A percentile compares a stretch with the other conserved stretches of the same genome.
phyloP scores from a whole-genome alignment of 2,329 filamentous ascomycete genomes.

The Xylariomycetidae sp. region DNA sequence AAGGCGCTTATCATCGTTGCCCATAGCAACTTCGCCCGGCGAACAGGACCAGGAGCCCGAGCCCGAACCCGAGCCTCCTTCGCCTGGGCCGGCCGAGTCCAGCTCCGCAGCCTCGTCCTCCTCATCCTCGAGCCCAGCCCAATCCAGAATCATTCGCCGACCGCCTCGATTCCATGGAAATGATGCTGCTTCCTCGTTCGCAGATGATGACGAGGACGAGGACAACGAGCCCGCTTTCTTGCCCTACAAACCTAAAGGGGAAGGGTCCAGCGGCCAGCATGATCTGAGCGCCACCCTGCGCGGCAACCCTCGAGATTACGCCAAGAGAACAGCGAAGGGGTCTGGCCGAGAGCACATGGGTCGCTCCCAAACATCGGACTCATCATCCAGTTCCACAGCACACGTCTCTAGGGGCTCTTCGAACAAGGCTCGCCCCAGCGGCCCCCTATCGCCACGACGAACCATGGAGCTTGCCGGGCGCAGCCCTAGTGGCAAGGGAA shows the following conservation, averaged over 20 bases:
- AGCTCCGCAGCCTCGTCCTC: slow-evolving; percentile 27
- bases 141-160: slow-evolving; percentile 57
- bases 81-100: slow-evolving; percentile 39
- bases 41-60: too few species aligned
- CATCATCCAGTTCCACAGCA: slow-evolving; percentile 52
- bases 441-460: slow-evolving; percentile 54
- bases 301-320: slow-evolving; percentile 35
- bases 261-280: slow-evolving; percentile 24
- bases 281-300: slow-evolving; percentile 51
- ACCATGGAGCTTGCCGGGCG: slow-evolving; percentile 53
- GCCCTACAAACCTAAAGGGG: slow-evolving; percentile 34
- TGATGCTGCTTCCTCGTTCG: slow-evolving; percentile 33
- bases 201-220: slow-evolving; percentile 51
- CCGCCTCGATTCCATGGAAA: slow-evolving; percentile 46
- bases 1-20: slow-evolving; percentile 41
- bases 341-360: slow-evolving; percentile 28
- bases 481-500: slow-evolving; percentile 46
- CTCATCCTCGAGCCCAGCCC: slow-evolving; percentile 44
- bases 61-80: slow-evolving; percentile 35
- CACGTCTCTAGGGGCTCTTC: slow-evolving; percentile 28
- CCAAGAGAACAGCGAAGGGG: slow-evolving; percentile 29
- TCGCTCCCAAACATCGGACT: slow-evolving; percentile 57
- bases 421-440: slow-evolving; percentile 31
- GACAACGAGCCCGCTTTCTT: slow-evolving; percentile 54
- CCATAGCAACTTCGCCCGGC: slow-evolving; percentile 30